Base-by-base conservation (phyloP, 257 asterid species). In the Solanum megistacrolobum region DNA sequence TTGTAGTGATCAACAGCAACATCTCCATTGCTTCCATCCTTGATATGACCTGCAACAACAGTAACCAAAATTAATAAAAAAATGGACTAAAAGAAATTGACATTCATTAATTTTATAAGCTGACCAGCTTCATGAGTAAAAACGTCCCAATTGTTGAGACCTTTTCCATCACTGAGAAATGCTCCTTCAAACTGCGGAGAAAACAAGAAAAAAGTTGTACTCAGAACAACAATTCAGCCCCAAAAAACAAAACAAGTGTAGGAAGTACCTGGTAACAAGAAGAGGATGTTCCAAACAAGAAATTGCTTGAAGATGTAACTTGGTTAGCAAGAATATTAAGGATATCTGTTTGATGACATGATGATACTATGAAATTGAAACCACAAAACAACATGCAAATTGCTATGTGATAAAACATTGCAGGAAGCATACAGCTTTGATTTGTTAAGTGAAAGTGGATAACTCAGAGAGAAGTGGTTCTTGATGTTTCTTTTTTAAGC, bases 261-360 rank as follows among this genome's bases (percentile, higher is more conserved):
- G 46, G 13, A 25, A 9, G 10, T 69, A 94, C 96, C 94, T 93
- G 97, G 88, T 94, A 94, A 41, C 91, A 91, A 78, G 97, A 93
- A 62, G 96, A 92, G 32, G 97, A 94, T 58, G 97, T 91, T 83
- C 97, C 96, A 36, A 92, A 92, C 39, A 91, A 88, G 91, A 94
- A 92, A 31, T 86, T 87, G 68, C 72, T 87, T 12, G 93, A 92
- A 83, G 91, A 91, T 36, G 85, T 68, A 84, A 73, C 27, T 35
- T 73, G 55, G 43, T 72, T 31, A 73, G 87, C 46, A 66, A 92
- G 66, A 36, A 84, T 58, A 25, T 60, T 11, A n/a, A 89, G 72
- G 16, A 21, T 48, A 9, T 78, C 29, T n/a, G 27, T 75, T 34
- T 31, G n/a, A 86, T 85, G 87, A 38, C 87, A 74, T 23, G 81